Percentiles rank a stretch among this genome's conserved stretches.
Evolutionary conservation across 1,139 yeast species (phyloP).

Genomic region (Geotrichum bryndzae): DNA sequence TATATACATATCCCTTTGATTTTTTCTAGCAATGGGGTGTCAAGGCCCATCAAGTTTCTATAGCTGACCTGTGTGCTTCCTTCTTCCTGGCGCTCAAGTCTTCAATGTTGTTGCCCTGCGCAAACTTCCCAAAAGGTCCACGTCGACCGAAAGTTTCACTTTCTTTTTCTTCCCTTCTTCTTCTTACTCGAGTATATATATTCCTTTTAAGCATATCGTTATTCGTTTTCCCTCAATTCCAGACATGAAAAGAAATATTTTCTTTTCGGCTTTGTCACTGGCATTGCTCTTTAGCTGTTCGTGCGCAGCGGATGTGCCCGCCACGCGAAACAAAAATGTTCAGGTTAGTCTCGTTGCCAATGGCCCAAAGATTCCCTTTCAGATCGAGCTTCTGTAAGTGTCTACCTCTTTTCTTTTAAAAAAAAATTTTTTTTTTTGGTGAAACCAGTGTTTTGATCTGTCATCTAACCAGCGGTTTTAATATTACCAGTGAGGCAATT

Average conservation of each 20-base stretch:
- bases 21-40: too few species aligned
- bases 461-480: neutral
- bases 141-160: neutral
- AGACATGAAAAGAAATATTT: neutral
- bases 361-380: constrained; percentile 40
- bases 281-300: neutral
- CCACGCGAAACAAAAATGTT: constrained; percentile 14
- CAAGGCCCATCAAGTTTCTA: too few species aligned
- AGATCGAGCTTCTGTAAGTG: constrained; percentile 43
- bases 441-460: neutral
- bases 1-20: too few species aligned
- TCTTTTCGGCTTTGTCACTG: constrained; percentile 3
- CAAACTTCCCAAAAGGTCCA: neutral
- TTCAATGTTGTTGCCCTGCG: neutral
- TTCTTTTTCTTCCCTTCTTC: neutral
- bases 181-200: neutral
- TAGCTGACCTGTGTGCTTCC: too few species aligned
- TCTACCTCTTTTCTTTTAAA: neutral
- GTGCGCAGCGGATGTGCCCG: neutral
- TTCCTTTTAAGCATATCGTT: neutral
- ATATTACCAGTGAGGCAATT: constrained; percentile 43
- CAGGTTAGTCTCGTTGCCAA: constrained; percentile 27
- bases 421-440: neutral
- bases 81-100: neutral
- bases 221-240: neutral